Base-by-base conservation (phyloP, 495 filamentous ascomycete genomes). In the Delitschia confertaspora region DNA sequence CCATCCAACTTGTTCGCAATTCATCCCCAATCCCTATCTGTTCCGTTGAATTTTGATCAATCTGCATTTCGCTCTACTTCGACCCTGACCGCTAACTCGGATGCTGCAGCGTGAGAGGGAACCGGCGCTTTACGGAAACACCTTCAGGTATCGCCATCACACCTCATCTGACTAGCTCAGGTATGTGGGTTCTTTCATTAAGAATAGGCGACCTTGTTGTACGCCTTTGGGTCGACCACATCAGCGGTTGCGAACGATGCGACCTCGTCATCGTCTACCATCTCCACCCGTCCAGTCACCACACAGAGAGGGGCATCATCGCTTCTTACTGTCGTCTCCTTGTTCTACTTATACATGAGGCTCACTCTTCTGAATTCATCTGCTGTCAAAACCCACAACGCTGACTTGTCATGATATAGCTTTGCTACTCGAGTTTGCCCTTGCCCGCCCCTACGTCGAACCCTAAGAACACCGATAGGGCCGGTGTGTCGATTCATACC, bases 381-480 rank as follows among this genome's bases (percentile, higher is more conserved):
- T n/a, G n/a, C n/a, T n/a, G n/a, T n/a, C n/a, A n/a, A n/a, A n/a
- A n/a, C n/a, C n/a, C n/a, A n/a, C n/a, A n/a, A n/a, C n/a, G n/a
- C n/a, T n/a, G n/a, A n/a, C n/a, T n/a, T n/a, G n/a, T 29, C 17
- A 1, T n/a, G 33, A 46, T 34, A 22, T 18, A 20, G 20, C 30
- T 27, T 38, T 47, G 18, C 23, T 30, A 32, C 40, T 29, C 27
- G 20, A 21, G 27, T 33, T 36, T 26, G 31, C 20, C 25, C 37
- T 38, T 37, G 35, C 42, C 45, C 18, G 35, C 35, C 22, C 51
- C 40, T 32, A 47, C 22, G 27, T 8, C 46, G 25, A 40, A 30
- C 53, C 40, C 34, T 53, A 57, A 54, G 53, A 54, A 60, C 54
- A 48, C 39, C 49, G 42, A 50, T 49, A 49, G 54, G 41, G 49